phyloP scores from a whole-genome alignment of 176 grass and related monocot species.

The Carex myosuroides region DNA sequence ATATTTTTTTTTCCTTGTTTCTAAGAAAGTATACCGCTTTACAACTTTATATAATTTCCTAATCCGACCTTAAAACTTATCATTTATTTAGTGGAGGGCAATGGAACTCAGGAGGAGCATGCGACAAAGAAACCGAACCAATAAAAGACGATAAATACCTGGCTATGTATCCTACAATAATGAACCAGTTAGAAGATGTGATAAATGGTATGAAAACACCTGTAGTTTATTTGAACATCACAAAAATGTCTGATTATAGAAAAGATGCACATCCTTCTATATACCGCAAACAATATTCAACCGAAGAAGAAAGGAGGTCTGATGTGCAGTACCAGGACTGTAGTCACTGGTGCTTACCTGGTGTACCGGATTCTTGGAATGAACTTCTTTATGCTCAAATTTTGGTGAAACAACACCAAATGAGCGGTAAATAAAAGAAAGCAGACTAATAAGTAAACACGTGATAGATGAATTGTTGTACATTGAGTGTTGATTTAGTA shows the following conservation, averaged over 20 bases:
- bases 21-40: background rate
- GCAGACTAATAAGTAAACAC: constrained; percentile 22
- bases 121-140: constrained; percentile 72
- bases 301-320: constrained; percentile 33
- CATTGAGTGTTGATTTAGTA: constrained; percentile 20
- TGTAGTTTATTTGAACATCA: constrained; percentile 77
- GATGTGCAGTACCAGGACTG: constrained; percentile 64
- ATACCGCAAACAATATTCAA: constrained; percentile 59
- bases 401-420: constrained; percentile 43
- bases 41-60: background rate
- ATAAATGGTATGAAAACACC: constrained; percentile 65
- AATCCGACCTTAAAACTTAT: background rate
- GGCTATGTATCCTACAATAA: constrained; percentile 49
- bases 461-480: constrained; percentile 45
- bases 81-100: constrained; percentile 58
- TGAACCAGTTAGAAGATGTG: constrained; percentile 63
- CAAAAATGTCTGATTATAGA: constrained; percentile 90
- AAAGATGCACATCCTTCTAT: constrained; percentile 93
- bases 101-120: constrained; percentile 91
- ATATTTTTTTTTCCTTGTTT: background rate
- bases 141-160: constrained; percentile 64
- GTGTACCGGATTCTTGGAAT: constrained; percentile 92
- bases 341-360: constrained; percentile 97
- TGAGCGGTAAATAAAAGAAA: constrained; percentile 45
- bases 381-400: constrained; percentile 83